These are phyloP conservation scores for Calonectria pseudoreteaudii DNA, from an alignment of 2,329 filamentous ascomycete species.

Conservation along the genomic window DNA sequence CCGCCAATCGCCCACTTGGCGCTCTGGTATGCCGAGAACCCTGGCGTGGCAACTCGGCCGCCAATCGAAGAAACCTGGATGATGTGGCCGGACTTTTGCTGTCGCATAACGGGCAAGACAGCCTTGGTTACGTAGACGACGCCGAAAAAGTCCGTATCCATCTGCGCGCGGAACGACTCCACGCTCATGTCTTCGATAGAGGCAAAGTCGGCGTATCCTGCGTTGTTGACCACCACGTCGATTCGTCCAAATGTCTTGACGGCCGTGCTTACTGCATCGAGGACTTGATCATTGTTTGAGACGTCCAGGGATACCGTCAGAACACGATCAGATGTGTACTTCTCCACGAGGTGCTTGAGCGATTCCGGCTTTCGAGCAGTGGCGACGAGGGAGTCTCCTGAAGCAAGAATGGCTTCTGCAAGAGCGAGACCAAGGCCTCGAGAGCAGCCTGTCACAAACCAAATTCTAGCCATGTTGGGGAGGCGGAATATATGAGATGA, in stretches of 20 bases:
- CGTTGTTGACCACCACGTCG: constrained; percentile 28
- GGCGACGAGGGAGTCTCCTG: constrained; percentile 58
- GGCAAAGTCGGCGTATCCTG: constrained; percentile 64
- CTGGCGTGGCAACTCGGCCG: constrained; percentile 47
- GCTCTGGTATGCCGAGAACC: constrained; percentile 50
- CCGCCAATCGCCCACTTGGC: constrained; percentile 53
- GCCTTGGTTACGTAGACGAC: constrained; percentile 62
- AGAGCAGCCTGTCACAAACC: constrained; percentile 62
- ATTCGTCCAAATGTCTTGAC: constrained; percentile 23
- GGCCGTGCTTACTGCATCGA: constrained; percentile 5
- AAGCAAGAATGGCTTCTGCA: constrained; percentile 50
- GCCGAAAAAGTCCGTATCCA: constrained; percentile 72
- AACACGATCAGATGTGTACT: constrained; percentile 56
- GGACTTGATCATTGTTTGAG: constrained; percentile 22
- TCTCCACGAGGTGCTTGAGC: constrained; percentile 49
- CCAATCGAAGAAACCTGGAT: constrained; percentile 54
- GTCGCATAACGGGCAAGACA: constrained; percentile 48
- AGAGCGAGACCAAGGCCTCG: constrained; percentile 60
- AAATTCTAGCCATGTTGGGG: constrained; percentile 47
- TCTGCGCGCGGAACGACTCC: constrained; percentile 60
- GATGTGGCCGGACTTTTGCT: constrained; percentile 47
- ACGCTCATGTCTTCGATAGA: constrained; percentile 64
- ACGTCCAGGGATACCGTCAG: constrained; percentile 66
- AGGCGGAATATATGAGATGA: neutral
- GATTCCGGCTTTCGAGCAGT: constrained; percentile 54